Base-by-base conservation (phyloP, 495 filamentous ascomycete genomes). In the Chaetomium tenue region DNA sequence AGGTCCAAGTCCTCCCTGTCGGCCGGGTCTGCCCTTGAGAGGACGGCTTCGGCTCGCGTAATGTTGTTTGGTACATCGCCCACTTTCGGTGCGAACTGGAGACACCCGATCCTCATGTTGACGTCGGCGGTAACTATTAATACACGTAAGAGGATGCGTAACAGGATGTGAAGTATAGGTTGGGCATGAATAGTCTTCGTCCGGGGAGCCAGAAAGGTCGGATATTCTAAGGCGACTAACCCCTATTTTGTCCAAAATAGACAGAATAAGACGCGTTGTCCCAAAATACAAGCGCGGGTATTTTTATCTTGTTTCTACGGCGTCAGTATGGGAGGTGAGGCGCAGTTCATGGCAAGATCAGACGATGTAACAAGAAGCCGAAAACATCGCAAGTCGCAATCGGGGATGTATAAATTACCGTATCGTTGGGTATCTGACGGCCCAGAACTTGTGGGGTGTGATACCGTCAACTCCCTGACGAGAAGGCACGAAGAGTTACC, bases 51-150 rank as follows among this genome's bases (percentile, higher is more conserved):
- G 58, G 91, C 92, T 42, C 83, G 82, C 61, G 81, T 81, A 37
- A 96, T 84, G 70, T 95, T 96, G 52, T 89, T 84, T 58, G 89
- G 78, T 13, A 93, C 79, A 70, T 91, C 86, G 53, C 91, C 91
- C 33, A 97, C 77, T 66, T 84, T 75, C 7, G 91, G 87, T 51
- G 83, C 80, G 71, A 93, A 90, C 74, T 96, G 91, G n/a, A 96
- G 81, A 55, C 86, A 90, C 2, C 85, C 91, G 61, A 96, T 90
- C 68, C 83, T 86, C 91, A 93, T 93, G 58, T 63, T 82, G 66
- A 48, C n/a, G 51, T 2, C 22, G 55, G 0, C 8, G 53, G 6
- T 7, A 7, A 37, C 33, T 7, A 37, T 8, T 37, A 37, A 37
- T 37, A 37, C 33, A 8, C 33, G 33, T 11, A 37, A 28, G 23